Evolutionary conservation across 129 eudicot species (phyloP), one percentile per base, ranked within the genome.

Genomic region (Calendula officinalis): DNA sequence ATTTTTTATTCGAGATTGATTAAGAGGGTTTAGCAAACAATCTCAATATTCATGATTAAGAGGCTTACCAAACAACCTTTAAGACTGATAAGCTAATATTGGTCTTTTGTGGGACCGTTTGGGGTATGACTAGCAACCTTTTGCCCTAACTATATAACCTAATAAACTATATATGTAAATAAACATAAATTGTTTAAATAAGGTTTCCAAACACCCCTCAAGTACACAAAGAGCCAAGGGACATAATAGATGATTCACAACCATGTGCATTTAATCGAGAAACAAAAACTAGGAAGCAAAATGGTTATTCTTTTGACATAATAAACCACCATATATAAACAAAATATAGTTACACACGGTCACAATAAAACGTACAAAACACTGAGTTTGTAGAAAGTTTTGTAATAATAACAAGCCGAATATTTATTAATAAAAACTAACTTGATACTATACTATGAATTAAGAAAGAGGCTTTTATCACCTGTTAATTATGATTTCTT

Each of bases 371-470:
- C 61, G 33, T 56, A 66, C 40, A 65, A 74, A 72, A 74, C 55
- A 49, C 9, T n/a, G 34, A 44, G 66, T 73, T 13, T 66, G 48
- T 56, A 64, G 8, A 65, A 27, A 58, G 67, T 66, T 61, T 41
- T 42, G 62, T 56, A 40, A 74, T 65, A 48, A 64, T 57, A 66
- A 51, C 56, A 51, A 62, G 40, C 70, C 44, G 3, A 42, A 46
- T 33, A 48, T 16, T 16, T 16, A 4, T 56, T 56, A 36, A 39
- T 66, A 39, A 49, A 16, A 56, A 56, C 78, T 74, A 74, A 66
- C 78, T 74, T 66, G 73, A 57, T 66, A 54, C 68, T 66, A 66
- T 73, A 73, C 72, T 73, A 73, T 55, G 60, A 65, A 73, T 64
- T 73, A 41, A 50, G 39, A 48, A 64, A 56, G 39, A 17, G 43